These are phyloP conservation scores for Aspergillus taichungensis DNA, from an alignment of 495 filamentous ascomycete species.

Conservation along the genomic window DNA sequence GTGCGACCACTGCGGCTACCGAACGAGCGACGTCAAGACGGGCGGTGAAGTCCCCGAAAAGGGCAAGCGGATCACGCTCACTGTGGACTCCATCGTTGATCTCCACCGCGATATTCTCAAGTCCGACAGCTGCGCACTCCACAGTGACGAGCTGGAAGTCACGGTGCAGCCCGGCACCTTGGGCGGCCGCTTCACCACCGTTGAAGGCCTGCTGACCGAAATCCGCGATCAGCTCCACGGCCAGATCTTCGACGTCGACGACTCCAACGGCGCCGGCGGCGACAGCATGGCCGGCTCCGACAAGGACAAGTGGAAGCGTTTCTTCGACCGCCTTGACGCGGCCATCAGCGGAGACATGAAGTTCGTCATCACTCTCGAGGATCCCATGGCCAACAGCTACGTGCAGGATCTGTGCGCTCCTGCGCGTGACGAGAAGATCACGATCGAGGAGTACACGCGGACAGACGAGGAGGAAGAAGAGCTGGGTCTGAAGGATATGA, in stretches of 20 bases:
- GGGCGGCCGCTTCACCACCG: conserved; percentile 93
- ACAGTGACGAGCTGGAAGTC: conserved; percentile 77
- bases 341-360: conserved; percentile 76
- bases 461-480: conserved; percentile 89
- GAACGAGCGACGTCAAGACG: conserved; percentile 91
- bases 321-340: conserved; percentile 64
- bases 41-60: conserved; percentile 85
- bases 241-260: conserved; percentile 72
- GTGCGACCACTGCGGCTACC: conserved; percentile 87
- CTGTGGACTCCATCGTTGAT: conserved; percentile 65
- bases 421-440: conserved; percentile 71
- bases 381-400: conserved; percentile 86
- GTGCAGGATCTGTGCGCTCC: conserved; percentile 75
- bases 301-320: conserved; percentile 64
- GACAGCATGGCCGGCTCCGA: conserved; percentile 62
- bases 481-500: conserved; percentile 84
- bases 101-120: conserved; percentile 91
- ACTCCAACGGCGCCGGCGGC: conserved; percentile 46
- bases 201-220: conserved; percentile 91
- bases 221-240: conserved; percentile 78
- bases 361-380: conserved; percentile 79
- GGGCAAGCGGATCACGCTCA: conserved; percentile 73
- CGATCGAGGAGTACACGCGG: conserved; percentile 73
- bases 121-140: conserved; percentile 79
- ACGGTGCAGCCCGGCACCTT: conserved; percentile 83